Base-by-base conservation (phyloP, 169 alveolate genomes). In the Plasmodium yoelii region DNA sequence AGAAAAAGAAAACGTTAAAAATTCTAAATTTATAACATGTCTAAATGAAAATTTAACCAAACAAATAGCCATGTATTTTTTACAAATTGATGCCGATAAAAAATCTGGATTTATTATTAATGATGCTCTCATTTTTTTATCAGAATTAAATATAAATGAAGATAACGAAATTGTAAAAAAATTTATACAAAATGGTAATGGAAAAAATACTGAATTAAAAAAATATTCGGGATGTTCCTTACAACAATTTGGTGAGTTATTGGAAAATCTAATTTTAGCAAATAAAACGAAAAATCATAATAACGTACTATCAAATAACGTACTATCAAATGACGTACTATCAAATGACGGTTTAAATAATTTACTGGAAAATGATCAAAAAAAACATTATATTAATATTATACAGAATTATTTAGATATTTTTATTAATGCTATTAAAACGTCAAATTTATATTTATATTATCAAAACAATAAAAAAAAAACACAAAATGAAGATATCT, bases 31-130 rank as follows among this genome's bases (percentile, higher is more conserved):
- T 46, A n/a, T 84, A 15, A 84, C 91, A 44, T 84, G 91, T 12
- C 26, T 84, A 34, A 28, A 34, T 84, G 91, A 84, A 68, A 24
- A 69, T 4, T 46, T 84, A 56, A 84, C 46, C 10, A 84, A 26
- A 24, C 91, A 84, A 39, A 68, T 84, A 13, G 91, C 91, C 10
- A 84, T 84, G 91, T 84, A 84, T 63, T 84, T 84, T 49, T 12
- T 84, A n/a, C 91, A 84, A 49, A 5, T 84, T 63, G 91, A 84
- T 51, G 47, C 84, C 5, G 91, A 84, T 39, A 84, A 84, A 51
- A 57, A 39, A 6, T 84, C 91, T 10, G 91, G 91, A 2, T 84
- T 84, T 60, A 55, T 84, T 13, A 42, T 55, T n/a, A 84, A 51
- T 67, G 91, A 84, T 57, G 91, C 91, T 39, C 8, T 84, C 19